Base-by-base conservation (phyloP, 75 land plant species). In the Picea glauca region DNA sequence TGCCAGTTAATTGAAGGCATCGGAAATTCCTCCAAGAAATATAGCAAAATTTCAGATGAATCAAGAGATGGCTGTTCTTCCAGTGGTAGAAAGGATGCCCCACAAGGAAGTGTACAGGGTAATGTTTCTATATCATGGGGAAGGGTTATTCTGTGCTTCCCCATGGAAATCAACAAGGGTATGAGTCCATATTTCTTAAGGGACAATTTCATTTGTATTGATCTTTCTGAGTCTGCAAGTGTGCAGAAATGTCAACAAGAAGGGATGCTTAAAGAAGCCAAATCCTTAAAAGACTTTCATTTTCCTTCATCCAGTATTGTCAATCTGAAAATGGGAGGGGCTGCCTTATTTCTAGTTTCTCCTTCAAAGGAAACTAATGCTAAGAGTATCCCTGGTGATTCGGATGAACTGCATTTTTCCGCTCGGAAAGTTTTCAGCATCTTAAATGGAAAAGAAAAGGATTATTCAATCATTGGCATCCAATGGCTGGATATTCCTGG, bases 61-160 rank as follows among this genome's bases (percentile, higher is more conserved):
- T 12, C 61, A 75, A 54, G 20, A 60, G 35, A 77, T 31, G 70
- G 32, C 15, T 26, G 64, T 77, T 50, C 62, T 66, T 62, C 13
- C 14, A 9, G 33, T 21, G 6, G 7, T 32, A 18, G 62, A 35
- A 57, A 56, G n/a, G 66, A 77, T 77, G 75, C 64, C 58, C 23
- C 80, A 40, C 68, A 63, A 72, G 63, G 23, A 74, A 82, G 43
- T 56, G 13, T 89, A 57, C 76, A 64, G 15, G 89, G 88, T 11
- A 82, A 67, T 74, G 73, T 92, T 61, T 70, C 74, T 30, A 60
- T 90, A 57, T 62, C 87, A 13, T 65, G 82, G 83, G 83, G 90
- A 60, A 87, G 98, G 76, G 76, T 90, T 20, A 81, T 94, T 7
- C 21, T 92, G 8, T 93, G 90, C 62, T 90, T 92, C 59, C 94